These are phyloP conservation scores for Phaeotremella skinneri DNA, from an alignment of 768 basidiomycete genomes.

Conservation along the genomic window DNA sequence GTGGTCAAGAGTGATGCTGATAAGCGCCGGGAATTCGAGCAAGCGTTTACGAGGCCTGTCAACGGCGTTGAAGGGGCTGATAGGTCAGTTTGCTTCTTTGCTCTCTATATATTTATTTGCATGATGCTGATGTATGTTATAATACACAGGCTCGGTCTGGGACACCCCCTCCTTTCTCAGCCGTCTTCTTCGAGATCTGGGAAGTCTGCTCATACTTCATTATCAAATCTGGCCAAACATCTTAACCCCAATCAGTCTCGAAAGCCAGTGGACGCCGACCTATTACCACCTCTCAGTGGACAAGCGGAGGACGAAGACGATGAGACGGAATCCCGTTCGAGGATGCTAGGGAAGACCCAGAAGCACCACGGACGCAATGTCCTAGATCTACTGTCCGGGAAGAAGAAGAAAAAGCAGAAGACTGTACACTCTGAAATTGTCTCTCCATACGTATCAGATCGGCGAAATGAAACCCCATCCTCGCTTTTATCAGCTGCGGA, in stretches of 20 bases:
- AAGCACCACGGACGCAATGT: constrained; percentile 2
- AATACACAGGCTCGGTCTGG: constrained; percentile 30
- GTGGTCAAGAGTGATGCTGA: constrained; percentile 8
- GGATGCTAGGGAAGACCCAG: constrained; percentile 17
- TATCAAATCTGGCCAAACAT: background rate
- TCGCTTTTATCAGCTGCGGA: background rate
- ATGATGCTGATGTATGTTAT: too few relatives aligned
- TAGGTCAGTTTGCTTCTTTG: background rate
- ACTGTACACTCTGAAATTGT: background rate
- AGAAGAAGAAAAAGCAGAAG: constrained; percentile 23
- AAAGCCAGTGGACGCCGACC: constrained; percentile 5
- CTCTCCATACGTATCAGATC: background rate
- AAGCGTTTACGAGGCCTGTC: constrained; percentile 8
- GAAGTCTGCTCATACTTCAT: constrained; percentile 7
- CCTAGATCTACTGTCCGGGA: constrained; percentile 19
- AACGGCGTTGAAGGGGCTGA: constrained; percentile 15
- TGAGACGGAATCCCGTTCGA: constrained; percentile 28
- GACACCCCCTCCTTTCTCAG: constrained; percentile 26
- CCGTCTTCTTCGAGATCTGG: constrained; percentile 5
- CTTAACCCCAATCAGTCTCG: background rate
- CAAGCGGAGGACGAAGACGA: constrained; percentile 24
- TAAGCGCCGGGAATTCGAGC: constrained; percentile 9
- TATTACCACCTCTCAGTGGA: constrained; percentile 3
- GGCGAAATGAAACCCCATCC: background rate
- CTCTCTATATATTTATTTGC: too few relatives aligned